Base-by-base conservation (phyloP, 768 basidiomycete genomes). In the Boletus pseudopeckii region DNA sequence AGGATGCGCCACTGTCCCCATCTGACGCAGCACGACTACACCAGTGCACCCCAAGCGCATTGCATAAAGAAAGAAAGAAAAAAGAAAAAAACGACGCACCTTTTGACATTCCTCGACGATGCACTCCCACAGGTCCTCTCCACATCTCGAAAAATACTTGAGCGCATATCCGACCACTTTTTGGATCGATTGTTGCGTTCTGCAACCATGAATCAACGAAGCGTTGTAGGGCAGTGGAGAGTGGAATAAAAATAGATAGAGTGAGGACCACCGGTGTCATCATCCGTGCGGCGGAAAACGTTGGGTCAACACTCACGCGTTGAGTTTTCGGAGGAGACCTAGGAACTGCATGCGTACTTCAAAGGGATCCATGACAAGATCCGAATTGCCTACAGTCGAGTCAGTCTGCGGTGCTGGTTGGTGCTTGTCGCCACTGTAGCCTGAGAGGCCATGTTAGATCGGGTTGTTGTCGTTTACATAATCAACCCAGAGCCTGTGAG, bases 111-210 rank as follows among this genome's bases (percentile, higher is more conserved):
- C 91, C 66, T 96, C 92, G 24, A 93, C 72, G 37, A 96, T 81
- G 61, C 92, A 95, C 61, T 95, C 92, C 94, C 93, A 96, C 11
- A 96, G 70, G 69, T 97, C 92, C 63, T 96, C 92, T 7, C 90
- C 92, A 52, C 92, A 94, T 52, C 80, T 80, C 6, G 86, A 76
- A 50, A 88, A 93, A 64, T 89, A 86, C 68, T 93, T 93, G 51
- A 94, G 77, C 0, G 92, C 90, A 63, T 85, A 95, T 9, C 80
- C 77, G 32, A 95, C 93, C 34, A 90, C 87, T 68, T 88, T 90
- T 70, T 91, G 89, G 49, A 95, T 94, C 13, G 90, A 93, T 63
- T 84, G 85, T 64, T 92, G 91, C 28, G 91, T 85, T 61, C 89
- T 92, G 28, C n/a, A 33, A 36, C 20, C 14, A 24, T 22, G 32